Percentiles rank a stretch among this genome's conserved stretches.
phyloP scores from a whole-genome alignment of 805 yeast species.

The Suhomyces faveliae region DNA sequence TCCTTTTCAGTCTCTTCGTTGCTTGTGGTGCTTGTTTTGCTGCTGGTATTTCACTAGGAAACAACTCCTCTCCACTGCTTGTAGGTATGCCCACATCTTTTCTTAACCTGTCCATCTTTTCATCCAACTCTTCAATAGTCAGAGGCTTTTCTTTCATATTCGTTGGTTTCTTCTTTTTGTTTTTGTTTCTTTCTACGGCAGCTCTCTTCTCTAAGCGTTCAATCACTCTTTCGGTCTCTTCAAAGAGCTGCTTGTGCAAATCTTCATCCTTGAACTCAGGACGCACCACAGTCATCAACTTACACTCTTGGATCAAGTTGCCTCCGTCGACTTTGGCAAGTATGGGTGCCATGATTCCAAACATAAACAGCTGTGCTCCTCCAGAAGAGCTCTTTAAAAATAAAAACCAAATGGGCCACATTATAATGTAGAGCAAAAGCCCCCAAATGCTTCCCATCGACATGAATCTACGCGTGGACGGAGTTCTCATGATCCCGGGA shows the following conservation, averaged over 20 bases:
- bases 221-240: slow-evolving; percentile 58
- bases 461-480: slow-evolving; percentile 74
- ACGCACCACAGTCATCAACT: slow-evolving; percentile 51
- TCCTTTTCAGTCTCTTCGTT: background rate
- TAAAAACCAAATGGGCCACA: slow-evolving; percentile 83
- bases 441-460: slow-evolving; percentile 74
- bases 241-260: slow-evolving; percentile 60
- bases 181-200: slow-evolving; percentile 61
- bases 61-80: slow-evolving; percentile 23
- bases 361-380: slow-evolving; percentile 78
- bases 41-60: slow-evolving; percentile 17
- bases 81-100: slow-evolving; percentile 17
- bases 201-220: slow-evolving; percentile 64
- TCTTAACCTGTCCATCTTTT: slow-evolving; percentile 30
- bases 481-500: slow-evolving; percentile 90
- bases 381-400: slow-evolving; percentile 70
- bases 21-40: background rate
- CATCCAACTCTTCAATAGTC: slow-evolving; percentile 35
- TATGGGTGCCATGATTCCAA: slow-evolving; percentile 70
- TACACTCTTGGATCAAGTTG: slow-evolving; percentile 71
- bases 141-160: slow-evolving; percentile 34
- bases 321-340: slow-evolving; percentile 63
- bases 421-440: slow-evolving; percentile 54
- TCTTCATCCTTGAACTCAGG: slow-evolving; percentile 61
- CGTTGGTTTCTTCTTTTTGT: slow-evolving; percentile 20